Evolutionary conservation across 306 rosid species (phyloP).

Genomic region (Vigna reflexopilosa): DNA sequence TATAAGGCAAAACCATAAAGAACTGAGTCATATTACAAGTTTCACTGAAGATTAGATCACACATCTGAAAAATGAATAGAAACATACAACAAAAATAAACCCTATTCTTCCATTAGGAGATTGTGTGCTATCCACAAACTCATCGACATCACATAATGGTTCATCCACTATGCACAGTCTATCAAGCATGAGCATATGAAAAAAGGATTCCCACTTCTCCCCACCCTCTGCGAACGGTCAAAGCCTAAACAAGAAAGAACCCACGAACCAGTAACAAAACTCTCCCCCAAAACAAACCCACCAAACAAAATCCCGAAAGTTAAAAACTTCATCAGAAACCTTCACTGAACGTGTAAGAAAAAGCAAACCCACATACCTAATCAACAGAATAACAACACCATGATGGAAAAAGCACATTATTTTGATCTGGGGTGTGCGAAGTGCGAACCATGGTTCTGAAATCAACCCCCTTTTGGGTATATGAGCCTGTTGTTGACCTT

Average conservation of each 20-base stretch:
- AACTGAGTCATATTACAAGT: constrained; percentile 22
- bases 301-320: constrained; percentile 32
- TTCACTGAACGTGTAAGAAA: neutral
- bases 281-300: constrained; percentile 23
- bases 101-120: neutral
- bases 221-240: constrained; percentile 27
- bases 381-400: constrained; percentile 42
- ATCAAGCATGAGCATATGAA: neutral
- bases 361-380: constrained; percentile 48
- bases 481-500: neutral
- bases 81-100: neutral
- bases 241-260: constrained; percentile 7
- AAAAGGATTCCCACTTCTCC: constrained; percentile 26
- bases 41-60: constrained; percentile 9
- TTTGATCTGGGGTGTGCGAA: neutral
- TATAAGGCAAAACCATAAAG: neutral
- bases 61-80: neutral
- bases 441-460: constrained; percentile 11
- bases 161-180: constrained; percentile 4
- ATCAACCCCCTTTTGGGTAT: neutral
- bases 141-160: constrained; percentile 11
- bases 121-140: constrained; percentile 12
- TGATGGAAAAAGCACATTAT: constrained; percentile 23
- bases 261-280: constrained; percentile 27
- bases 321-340: constrained; percentile 16